phyloP scores from a whole-genome alignment of 345 rosid species.

The Turnera subulata region DNA sequence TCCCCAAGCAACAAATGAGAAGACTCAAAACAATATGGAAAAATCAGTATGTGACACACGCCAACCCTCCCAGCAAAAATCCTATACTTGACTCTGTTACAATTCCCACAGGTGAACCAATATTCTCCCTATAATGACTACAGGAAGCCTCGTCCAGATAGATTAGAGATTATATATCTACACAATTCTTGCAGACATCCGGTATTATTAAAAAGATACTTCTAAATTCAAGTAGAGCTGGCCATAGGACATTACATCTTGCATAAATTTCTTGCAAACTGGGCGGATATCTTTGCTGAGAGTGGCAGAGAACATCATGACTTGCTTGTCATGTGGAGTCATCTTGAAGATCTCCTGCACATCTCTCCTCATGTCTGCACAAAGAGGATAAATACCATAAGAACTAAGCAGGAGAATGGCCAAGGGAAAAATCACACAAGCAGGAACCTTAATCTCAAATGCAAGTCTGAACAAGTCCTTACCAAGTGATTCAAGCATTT shows the following conservation, averaged over 20 bases:
- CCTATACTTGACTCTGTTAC: background rate
- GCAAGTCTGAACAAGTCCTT: conserved; percentile 1
- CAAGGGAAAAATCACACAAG: background rate
- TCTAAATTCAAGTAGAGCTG: conserved; percentile 58
- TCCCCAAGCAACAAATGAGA: background rate
- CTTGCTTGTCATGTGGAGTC: conserved; percentile 99
- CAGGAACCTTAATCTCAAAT: background rate
- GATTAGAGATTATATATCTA: conserved; percentile 11
- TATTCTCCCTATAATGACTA: conserved; percentile 8
- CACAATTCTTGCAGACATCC: conserved; percentile 23
- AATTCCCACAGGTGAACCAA: conserved; percentile 5
- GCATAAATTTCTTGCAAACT: conserved; percentile 99
- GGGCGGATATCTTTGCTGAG: conserved; percentile 99
- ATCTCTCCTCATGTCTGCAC: conserved; percentile 91
- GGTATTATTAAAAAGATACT: conserved; percentile 41
- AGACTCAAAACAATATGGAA: background rate
- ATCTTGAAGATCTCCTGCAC: conserved; percentile 98
- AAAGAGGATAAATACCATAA: background rate
- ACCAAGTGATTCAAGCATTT: conserved; percentile 99
- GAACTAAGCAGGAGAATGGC: background rate
- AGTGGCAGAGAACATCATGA: conserved; percentile 99
- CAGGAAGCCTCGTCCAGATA: conserved; percentile 12
- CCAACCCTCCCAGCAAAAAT: background rate
- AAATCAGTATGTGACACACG: too few relatives aligned
- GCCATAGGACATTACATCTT: conserved; percentile 89